A percentile compares a stretch with the other conserved stretches of the same genome.
Evolutionary conservation across 495 filamentous ascomycete genomes (phyloP).

Genomic region (Cenococcum geophilum): DNA sequence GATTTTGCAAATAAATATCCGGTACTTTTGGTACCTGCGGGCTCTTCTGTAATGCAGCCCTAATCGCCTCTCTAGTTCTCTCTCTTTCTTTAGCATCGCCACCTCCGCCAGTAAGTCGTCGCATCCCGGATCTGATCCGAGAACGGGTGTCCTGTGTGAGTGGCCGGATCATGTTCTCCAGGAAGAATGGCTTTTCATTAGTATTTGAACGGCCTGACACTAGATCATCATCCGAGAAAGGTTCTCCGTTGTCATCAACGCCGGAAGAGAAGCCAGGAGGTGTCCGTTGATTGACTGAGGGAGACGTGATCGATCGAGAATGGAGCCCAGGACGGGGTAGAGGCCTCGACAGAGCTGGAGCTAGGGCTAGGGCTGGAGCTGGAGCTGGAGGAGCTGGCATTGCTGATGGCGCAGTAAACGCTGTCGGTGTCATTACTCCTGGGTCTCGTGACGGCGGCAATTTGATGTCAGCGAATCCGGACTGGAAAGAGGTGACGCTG

Average conservation of each 20-base stretch:
- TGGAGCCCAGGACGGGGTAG: constrained; percentile 35
- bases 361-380: not conserved
- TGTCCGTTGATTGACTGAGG: constrained; percentile 25
- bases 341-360: constrained; percentile 11
- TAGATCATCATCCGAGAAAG: constrained; percentile 40
- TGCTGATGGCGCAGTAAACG: constrained; percentile 36
- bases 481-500: constrained; percentile 77
- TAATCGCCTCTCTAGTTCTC: constrained; percentile 30
- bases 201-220: constrained; percentile 12
- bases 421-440: constrained; percentile 58
- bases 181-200: constrained; percentile 13
- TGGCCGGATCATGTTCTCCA: constrained; percentile 30
- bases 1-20: constrained; percentile 35
- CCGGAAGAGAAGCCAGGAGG: constrained; percentile 22
- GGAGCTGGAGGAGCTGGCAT: constrained; percentile 27
- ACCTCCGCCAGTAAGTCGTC: constrained; percentile 33
- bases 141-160: constrained; percentile 28
- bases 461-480: constrained; percentile 73
- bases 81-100: constrained; percentile 30
- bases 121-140: constrained; percentile 30
- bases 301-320: constrained; percentile 39
- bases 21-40: constrained; percentile 41
- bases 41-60: constrained; percentile 31
- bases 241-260: constrained; percentile 33
- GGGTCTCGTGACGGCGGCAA: constrained; percentile 49